Evolutionary conservation across 805 yeast genomes (phyloP), one percentile per base, ranked within the genome.

Genomic region (Grigorovia jiainica): DNA sequence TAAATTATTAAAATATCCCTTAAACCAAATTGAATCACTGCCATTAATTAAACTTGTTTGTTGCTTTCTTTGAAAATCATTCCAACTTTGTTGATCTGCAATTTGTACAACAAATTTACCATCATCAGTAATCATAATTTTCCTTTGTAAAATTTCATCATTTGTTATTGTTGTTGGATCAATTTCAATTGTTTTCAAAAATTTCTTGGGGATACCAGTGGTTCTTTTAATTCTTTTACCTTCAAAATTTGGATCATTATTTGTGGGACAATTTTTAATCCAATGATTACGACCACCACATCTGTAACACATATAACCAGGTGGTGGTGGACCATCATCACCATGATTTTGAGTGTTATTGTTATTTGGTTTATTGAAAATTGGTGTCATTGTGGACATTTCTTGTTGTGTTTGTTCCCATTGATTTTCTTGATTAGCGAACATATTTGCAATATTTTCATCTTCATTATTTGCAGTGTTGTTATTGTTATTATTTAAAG

Each of bases 211-310:
- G 56, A 92, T 92, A 79, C 99, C 99, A 0, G 97, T 92, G 0
- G 97, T 89, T 52, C 95, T 75, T 53, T 85, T 82, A 38, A 92
- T 82, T 46, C 94, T 73, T 56, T 85, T 86, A 16, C 95, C 95
- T 57, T 90, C 97, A 73, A 87, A 87, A 52, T 78, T 84, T 2
- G 96, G 96, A 63, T 90, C 97, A 35, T 76, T 78, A 55, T 85
- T 82, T 3, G 95, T 86, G 0, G 99, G 98, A 68, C 99, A 92
- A 53, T 87, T 86, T 57, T 83, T 84, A 45, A 92, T 90, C 87
- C 95, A 90, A 61, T 92, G 99, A 43, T 87, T 92, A 61, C 87
- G 85, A 23, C 84, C 86, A 39, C 97, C 97, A 67, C 99, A 92
- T 57, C 96, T 72, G 60, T 92, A 90, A 61, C 99, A 92, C 58